Evolutionary conservation across 2,329 filamentous ascomycete species (phyloP).

Genomic region (Colletotrichum siamense): DNA sequence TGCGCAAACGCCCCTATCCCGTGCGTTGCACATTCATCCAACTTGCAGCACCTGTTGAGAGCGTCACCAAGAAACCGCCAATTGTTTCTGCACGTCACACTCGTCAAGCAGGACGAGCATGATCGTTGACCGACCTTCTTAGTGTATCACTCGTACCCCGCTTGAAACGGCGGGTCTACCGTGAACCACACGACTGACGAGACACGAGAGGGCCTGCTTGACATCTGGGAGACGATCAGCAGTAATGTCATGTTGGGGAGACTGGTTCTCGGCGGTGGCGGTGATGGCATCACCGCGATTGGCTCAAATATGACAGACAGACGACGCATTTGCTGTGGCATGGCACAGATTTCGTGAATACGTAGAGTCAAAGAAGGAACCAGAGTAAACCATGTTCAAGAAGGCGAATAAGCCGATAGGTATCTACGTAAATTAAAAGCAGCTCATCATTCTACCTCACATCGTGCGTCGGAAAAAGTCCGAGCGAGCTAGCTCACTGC

Average conservation of each 20-base stretch:
- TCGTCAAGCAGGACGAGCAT: not conserved
- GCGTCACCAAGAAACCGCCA: not conserved
- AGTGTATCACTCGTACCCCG: not conserved
- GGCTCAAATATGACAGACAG: not conserved
- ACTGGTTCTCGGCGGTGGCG: not conserved
- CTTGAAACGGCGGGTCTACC: not conserved
- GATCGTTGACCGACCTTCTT: not conserved
- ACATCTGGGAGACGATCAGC: not conserved
- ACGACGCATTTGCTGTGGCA: not conserved
- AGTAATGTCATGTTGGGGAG: not conserved
- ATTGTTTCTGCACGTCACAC: not conserved
- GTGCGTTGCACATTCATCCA: not conserved
- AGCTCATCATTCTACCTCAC: not conserved
- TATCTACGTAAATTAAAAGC: constrained; percentile 5
- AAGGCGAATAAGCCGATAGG: not conserved
- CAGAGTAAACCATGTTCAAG: not conserved
- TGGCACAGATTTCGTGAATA: not conserved
- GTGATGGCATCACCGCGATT: not conserved
- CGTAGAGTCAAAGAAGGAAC: not conserved
- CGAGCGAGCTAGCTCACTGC: not conserved
- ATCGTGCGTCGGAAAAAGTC: not conserved
- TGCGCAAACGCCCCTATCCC: not conserved
- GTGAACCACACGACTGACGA: not conserved
- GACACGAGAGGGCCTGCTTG: not conserved
- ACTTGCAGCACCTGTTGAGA: not conserved